Conservation (phyloP, 176 grass and related monocot genomes). For the Juncus effusus region DNA sequence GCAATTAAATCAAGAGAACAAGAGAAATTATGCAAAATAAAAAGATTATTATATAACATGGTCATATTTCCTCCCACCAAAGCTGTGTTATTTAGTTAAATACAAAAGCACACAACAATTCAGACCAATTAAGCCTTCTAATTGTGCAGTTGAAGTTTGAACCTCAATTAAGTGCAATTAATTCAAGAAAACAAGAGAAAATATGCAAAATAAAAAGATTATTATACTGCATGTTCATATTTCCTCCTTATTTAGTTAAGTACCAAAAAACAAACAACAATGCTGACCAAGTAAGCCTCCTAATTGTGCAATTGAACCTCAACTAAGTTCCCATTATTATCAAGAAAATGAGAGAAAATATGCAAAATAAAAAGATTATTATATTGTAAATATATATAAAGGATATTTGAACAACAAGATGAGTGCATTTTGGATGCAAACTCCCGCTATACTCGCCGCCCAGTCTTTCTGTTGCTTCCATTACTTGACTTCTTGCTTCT, state of each 20-base stretch:
- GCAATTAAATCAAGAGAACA: background rate
- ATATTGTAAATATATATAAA: conserved; percentile 19
- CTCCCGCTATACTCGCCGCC: conserved; percentile 89
- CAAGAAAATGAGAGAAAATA: conserved; percentile 14
- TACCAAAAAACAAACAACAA: background rate
- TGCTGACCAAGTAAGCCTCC: too few relatives aligned
- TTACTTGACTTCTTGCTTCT: conserved; percentile 93
- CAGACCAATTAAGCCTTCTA: too few relatives aligned
- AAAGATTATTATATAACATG: conserved; percentile 34
- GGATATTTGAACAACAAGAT: conserved; percentile 99
- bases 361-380: background rate
- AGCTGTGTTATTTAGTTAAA: conserved; percentile 64
- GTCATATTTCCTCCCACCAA: conserved; percentile 75
- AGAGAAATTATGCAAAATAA: too few relatives aligned
- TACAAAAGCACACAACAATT: background rate
- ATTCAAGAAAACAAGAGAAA: conserved; percentile 12
- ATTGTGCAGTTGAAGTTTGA: too few relatives aligned
- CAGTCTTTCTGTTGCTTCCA: conserved; percentile 75
- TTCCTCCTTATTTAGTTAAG: conserved; percentile 57
- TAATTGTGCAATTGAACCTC: background rate
- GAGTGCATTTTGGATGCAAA: conserved; percentile 88
- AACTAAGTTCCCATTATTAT: background rate
- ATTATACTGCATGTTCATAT: conserved; percentile 51
- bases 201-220: background rate
- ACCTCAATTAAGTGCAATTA: background rate